Base-by-base conservation (phyloP, 2,329 filamentous ascomycete species). In the Aspergillus piperis region DNA sequence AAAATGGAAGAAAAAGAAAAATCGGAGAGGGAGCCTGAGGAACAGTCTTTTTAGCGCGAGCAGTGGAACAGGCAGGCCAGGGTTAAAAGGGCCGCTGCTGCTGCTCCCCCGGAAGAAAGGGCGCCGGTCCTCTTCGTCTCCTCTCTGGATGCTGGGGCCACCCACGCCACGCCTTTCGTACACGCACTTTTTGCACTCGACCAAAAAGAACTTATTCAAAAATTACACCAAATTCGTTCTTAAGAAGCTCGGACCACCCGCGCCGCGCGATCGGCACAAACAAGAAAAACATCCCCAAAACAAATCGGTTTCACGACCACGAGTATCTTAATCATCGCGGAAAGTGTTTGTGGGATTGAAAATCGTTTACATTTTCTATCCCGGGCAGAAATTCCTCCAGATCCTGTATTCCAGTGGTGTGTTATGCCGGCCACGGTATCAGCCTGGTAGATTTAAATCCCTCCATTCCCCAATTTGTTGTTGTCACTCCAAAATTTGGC, bases 21-120 rank as follows among this genome's bases (percentile, higher is more conserved):
- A 41, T 5, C 23, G 25, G 27, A 27, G 2, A 30, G 23, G 13
- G 52, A 61, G 53, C 27, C 39, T 41, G 38, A 54, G 58, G 58
- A 57, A 56, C 21, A 41, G 57, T 60, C 68, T 59, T 67, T 65
- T 68, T 68, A 65, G 66, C 59, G 66, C 41, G 59, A 27, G 59
- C 41, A 48, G 42, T 36, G 62, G 41, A 66, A 54, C 30, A 27
- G 58, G 41, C 41, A 21, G 64, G 66, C 65, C 68, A 71, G 68
- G 70, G 70, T 75, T 76, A 76, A 76, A 75, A 71, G 73, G 73
- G 67, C 67, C 59, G 61, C 65, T 62, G 65, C 69, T 62, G 59
- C 62, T 61, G 47, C 47, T 50, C 47, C 58, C 57, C 57, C 60
- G 62, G 59, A 67, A 60, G 54, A 57, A 63, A 63, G 61, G 41